These are phyloP conservation scores for Camelina sativa DNA, from an alignment of 345 rosid species.

Conservation along the genomic window DNA sequence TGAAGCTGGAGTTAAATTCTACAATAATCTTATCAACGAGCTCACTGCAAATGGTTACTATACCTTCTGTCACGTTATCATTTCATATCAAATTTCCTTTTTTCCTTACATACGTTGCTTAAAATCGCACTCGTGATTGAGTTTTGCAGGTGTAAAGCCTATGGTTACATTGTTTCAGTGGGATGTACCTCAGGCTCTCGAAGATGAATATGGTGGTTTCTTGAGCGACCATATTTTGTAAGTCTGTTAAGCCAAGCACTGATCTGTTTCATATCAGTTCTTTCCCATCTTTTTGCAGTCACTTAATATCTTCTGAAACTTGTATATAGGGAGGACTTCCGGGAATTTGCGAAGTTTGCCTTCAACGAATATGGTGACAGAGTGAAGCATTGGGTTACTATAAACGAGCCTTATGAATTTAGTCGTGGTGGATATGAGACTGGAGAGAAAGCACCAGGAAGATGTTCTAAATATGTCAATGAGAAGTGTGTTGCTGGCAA, in stretches of 20 bases:
- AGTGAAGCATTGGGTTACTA: slow-evolving; percentile 63
- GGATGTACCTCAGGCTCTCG: slow-evolving; percentile 47
- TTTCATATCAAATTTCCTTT: not conserved
- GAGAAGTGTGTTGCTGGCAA: slow-evolving; percentile 42
- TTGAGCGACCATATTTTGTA: slow-evolving; percentile 42
- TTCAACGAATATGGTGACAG: slow-evolving; percentile 52
- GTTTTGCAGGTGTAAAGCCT: slow-evolving; percentile 42
- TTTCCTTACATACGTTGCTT: not conserved
- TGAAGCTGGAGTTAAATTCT: slow-evolving; percentile 51
- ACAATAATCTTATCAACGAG: slow-evolving; percentile 59
- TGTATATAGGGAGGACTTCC: slow-evolving; percentile 40
- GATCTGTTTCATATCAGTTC: not conserved
- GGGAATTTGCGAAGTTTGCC: slow-evolving; percentile 40
- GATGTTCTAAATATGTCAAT: slow-evolving; percentile 45
- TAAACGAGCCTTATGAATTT: slow-evolving; percentile 55
- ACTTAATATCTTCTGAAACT: not conserved
- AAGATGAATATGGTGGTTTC: slow-evolving; percentile 46
- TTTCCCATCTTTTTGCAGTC: not conserved
- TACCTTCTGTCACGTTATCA: not conserved
- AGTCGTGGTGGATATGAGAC: slow-evolving; percentile 43
- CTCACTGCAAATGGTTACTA: slow-evolving; percentile 52
- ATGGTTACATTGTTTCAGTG: slow-evolving; percentile 46
- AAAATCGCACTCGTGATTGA: not conserved
- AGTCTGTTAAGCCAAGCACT: slow-evolving; percentile 2
- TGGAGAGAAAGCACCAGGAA: slow-evolving; percentile 49